Percentiles rank a stretch among this genome's conserved stretches.
Conservation (phyloP, 2,329 filamentous ascomycete species). For the Fusarium proliferatum region DNA sequence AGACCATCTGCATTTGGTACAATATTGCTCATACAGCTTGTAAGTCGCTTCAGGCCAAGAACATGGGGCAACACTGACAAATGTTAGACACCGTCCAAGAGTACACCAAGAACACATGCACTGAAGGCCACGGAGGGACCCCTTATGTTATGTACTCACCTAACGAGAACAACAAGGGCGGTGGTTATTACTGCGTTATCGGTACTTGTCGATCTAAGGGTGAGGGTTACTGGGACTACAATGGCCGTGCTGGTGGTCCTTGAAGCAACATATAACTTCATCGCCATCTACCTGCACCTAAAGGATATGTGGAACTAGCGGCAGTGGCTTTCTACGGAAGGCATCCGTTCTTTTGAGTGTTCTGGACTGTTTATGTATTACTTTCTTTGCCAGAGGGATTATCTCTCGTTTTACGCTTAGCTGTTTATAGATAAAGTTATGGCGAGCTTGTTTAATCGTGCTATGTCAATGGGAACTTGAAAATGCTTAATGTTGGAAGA, state of each 20-base stretch:
- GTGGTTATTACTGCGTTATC: background rate
- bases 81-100: background rate
- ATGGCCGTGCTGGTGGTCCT: background rate
- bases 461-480: background rate
- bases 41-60: background rate
- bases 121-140: background rate
- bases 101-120: background rate
- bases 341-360: background rate
- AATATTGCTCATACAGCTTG: background rate
- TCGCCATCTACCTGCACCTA: accelerated
- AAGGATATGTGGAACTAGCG: background rate
- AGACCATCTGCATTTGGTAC: background rate
- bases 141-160: background rate
- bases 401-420: background rate
- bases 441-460: accelerated
- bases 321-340: background rate
- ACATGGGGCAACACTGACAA: background rate
- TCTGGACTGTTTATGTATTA: background rate
- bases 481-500: background rate
- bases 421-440: background rate
- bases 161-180: background rate
- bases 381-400: background rate
- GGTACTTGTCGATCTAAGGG: background rate
- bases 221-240: background rate
- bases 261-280: background rate